Evolutionary conservation across 2,329 filamentous ascomycete species (phyloP).

Genomic region (Lachnellula arida): DNA sequence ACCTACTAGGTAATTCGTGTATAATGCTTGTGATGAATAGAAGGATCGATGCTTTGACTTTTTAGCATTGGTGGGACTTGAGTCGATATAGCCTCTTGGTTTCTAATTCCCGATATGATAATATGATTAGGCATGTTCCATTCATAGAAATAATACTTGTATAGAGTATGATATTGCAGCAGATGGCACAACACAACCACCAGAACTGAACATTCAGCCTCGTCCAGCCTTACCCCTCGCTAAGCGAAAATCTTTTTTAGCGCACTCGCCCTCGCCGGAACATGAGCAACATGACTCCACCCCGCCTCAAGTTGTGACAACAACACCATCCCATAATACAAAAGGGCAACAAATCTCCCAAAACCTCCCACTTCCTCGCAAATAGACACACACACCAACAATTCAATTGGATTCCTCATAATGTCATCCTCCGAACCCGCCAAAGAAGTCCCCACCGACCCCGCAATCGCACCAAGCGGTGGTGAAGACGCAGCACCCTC

Average conservation of each 20-base stretch:
- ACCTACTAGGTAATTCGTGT: too few species aligned
- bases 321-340: not conserved
- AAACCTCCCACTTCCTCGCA: not conserved
- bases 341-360: not conserved
- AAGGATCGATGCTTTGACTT: too few species aligned
- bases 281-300: not conserved
- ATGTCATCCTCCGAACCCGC: conserved; percentile 16
- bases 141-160: too few species aligned
- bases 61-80: too few species aligned
- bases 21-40: too few species aligned
- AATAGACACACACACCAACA: not conserved
- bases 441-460: conserved; percentile 17
- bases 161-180: too few species aligned
- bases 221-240: not conserved
- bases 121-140: too few species aligned
- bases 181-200: too few species aligned
- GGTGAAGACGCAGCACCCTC: conserved; percentile 37
- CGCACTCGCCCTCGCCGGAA: not conserved
- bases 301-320: not conserved
- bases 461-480: conserved; percentile 9
- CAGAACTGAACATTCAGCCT: not conserved
- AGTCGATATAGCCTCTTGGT: too few species aligned
- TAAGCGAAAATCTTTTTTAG: not conserved
- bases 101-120: too few species aligned
- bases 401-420: not conserved